These are phyloP conservation scores for Hygrocybe coccinea DNA, from an alignment of 768 basidiomycete genomes.

Conservation along the genomic window DNA sequence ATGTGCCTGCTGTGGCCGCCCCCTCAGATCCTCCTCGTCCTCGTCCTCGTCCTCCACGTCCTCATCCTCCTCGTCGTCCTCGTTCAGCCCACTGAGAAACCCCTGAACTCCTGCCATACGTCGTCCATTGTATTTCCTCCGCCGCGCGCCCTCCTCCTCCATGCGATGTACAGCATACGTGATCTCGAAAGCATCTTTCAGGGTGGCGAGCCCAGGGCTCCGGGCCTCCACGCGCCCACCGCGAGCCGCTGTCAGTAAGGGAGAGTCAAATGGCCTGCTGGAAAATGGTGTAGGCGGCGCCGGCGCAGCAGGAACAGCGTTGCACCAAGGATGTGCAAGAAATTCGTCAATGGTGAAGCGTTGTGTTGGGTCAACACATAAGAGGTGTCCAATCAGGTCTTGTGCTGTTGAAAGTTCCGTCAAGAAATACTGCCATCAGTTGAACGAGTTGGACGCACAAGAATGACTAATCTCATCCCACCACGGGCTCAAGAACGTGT, in stretches of 20 bases:
- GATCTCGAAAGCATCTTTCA: constrained; percentile 98
- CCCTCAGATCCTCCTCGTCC: constrained; percentile 29
- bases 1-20: neutral
- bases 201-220: constrained; percentile 85
- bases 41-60: constrained; percentile 46
- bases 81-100: constrained; percentile 83
- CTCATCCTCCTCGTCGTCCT: constrained; percentile 79
- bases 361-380: constrained; percentile 93
- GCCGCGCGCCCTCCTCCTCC: constrained; percentile 94
- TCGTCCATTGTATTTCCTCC: constrained; percentile 74
- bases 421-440: neutral
- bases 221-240: constrained; percentile 73
- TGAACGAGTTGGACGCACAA: constrained; percentile 42
- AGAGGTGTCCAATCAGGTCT: constrained; percentile 88
- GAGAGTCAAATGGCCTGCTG: constrained; percentile 73
- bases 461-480: constrained; percentile 92
- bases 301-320: constrained; percentile 55
- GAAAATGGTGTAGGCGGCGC: constrained; percentile 60
- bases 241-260: constrained; percentile 75
- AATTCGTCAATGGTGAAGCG: constrained; percentile 99
- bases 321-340: constrained; percentile 94
- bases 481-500: constrained; percentile 98
- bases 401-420: constrained; percentile 56
- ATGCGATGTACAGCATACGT: constrained; percentile 98
- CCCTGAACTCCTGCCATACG: constrained; percentile 75